These are phyloP conservation scores for Cryptococcus sp. DNA, from an alignment of 1,284 basidiomycete species.

Conservation along the genomic window DNA sequence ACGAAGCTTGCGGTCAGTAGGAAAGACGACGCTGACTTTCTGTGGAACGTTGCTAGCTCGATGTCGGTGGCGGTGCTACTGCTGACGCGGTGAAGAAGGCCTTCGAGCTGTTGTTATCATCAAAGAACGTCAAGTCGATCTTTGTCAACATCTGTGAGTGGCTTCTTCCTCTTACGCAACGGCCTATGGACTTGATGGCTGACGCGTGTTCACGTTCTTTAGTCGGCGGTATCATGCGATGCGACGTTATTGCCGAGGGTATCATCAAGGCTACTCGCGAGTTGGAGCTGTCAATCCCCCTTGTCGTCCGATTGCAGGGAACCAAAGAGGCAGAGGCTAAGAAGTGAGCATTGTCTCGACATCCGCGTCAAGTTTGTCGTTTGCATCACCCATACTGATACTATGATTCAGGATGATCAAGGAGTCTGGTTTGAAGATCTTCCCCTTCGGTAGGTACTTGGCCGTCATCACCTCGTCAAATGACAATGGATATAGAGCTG, in stretches of 20 bases:
- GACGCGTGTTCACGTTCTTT: not conserved
- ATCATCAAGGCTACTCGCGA: slow-evolving; percentile 98
- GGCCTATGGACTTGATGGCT: not conserved
- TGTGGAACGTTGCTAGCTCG: slow-evolving; percentile 58
- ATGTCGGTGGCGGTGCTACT: slow-evolving; percentile 97
- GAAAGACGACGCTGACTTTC: not conserved
- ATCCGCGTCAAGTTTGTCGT: not conserved
- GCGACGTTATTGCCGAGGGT: slow-evolving; percentile 93
- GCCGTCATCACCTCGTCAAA: not conserved
- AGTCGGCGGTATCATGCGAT: slow-evolving; percentile 88
- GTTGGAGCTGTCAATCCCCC: slow-evolving; percentile 77
- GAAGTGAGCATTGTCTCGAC: slow-evolving; percentile 61
- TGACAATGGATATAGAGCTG: not conserved
- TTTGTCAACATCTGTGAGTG: slow-evolving; percentile 88
- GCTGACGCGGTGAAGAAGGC: slow-evolving; percentile 99
- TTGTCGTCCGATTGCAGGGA: slow-evolving; percentile 93
- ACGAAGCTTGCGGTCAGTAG: not conserved
- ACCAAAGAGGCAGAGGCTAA: slow-evolving; percentile 97
- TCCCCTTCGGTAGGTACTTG: slow-evolving; percentile 74
- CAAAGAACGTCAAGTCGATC: slow-evolving; percentile 94
- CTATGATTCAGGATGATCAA: slow-evolving; percentile 71
- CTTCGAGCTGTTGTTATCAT: slow-evolving; percentile 89
- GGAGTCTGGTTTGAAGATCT: slow-evolving; percentile 89
- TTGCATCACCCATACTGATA: not conserved
- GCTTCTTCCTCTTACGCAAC: not conserved